Conservation (phyloP, 495 filamentous ascomycete genomes). For the Aspergillus mulundensis region DNA sequence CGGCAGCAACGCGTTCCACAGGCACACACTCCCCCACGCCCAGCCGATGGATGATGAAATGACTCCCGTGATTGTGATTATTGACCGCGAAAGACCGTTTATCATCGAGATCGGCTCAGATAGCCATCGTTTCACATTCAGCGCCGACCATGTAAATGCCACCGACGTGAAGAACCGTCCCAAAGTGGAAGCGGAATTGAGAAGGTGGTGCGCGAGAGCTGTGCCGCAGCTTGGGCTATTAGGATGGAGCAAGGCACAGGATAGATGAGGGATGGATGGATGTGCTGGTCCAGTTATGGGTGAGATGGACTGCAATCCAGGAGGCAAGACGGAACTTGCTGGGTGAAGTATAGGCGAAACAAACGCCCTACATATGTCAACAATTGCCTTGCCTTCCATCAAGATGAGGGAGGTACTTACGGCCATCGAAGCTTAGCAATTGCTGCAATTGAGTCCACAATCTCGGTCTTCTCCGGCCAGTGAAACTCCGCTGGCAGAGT, state of each 20-base stretch:
- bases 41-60: conserved; percentile 75
- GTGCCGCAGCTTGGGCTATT: conserved; percentile 78
- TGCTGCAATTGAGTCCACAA: conserved; percentile 74
- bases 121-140: conserved; percentile 60
- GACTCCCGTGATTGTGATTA: conserved; percentile 68
- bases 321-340: conserved; percentile 57
- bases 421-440: conserved; percentile 84
- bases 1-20: conserved; percentile 76
- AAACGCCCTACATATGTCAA: conserved; percentile 58
- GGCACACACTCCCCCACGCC: conserved; percentile 81
- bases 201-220: conserved; percentile 78
- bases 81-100: conserved; percentile 54
- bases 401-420: conserved; percentile 47
- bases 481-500: conserved; percentile 58
- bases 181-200: conserved; percentile 73
- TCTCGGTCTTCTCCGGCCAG: conserved; percentile 74
- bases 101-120: conserved; percentile 60
- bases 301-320: conserved; percentile 60
- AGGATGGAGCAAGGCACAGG: conserved; percentile 91
- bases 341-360: conserved; percentile 87
- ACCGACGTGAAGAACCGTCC: conserved; percentile 69
- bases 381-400: not conserved
- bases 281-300: conserved; percentile 82
- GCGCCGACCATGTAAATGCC: conserved; percentile 64
- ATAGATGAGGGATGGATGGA: conserved; percentile 73